Evolutionary conservation across 192 early-diverging fungal species (phyloP).

Genomic region (Backusella parvicylindrica): DNA sequence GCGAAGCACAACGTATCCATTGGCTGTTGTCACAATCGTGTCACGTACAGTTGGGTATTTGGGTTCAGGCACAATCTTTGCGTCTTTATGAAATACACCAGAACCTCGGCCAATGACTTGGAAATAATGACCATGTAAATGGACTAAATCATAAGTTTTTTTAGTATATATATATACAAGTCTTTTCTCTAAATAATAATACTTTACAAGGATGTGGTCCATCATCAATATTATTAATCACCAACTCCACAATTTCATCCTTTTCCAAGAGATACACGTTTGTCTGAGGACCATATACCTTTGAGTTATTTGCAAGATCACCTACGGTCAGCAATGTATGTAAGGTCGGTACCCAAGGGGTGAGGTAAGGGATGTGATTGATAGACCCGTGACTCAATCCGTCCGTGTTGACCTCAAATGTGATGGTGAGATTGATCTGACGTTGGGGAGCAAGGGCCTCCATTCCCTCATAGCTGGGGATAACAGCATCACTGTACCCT

Average conservation of each 20-base stretch:
- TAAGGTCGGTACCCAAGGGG: constrained; percentile 63
- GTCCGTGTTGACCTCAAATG: constrained; percentile 64
- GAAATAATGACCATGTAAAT: constrained; percentile 84
- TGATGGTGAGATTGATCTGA: constrained; percentile 51
- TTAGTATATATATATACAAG: background rate
- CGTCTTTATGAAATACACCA: constrained; percentile 50
- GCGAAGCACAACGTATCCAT: constrained; percentile 66
- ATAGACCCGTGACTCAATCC: constrained; percentile 78
- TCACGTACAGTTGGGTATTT: constrained; percentile 72
- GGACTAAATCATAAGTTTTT: constrained; percentile 45
- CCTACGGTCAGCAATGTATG: constrained; percentile 64
- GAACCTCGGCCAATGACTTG: constrained; percentile 67
- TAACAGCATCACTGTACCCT: constrained; percentile 42
- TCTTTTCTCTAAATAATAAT: background rate
- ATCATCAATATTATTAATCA: constrained; percentile 73
- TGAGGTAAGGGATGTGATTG: constrained; percentile 68
- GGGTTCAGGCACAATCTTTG: constrained; percentile 21
- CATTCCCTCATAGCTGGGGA: constrained; percentile 45
- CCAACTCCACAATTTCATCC: constrained; percentile 60
- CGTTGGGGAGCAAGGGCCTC: constrained; percentile 43
- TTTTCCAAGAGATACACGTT: constrained; percentile 58
- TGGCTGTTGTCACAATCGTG: constrained; percentile 63
- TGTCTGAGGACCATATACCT: constrained; percentile 64
- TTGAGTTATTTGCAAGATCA: constrained; percentile 39
- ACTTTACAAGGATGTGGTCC: constrained; percentile 56